Evolutionary conservation across 331 rosid species (phyloP), one percentile per base, ranked within the genome.

Genomic region (Spiraea crenata): DNA sequence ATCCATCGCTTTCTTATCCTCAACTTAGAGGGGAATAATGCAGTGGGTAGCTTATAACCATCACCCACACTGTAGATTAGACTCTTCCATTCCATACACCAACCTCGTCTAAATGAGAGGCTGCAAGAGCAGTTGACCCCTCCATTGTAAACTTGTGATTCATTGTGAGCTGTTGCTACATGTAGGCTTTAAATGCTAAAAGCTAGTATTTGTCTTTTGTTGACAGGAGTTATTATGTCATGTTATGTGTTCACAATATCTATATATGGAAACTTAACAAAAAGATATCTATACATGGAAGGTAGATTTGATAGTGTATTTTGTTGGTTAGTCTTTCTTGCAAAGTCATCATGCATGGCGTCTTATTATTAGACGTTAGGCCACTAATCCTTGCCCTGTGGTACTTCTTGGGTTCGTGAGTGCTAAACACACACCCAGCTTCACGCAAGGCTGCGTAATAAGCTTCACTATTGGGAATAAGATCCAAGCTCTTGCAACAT

Each of bases 131-230:
- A 49, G 71, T 50, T 57, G 41, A 70, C 46, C 46, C 46, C 31
- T 3, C 8, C 25, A 7, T 7, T 15, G 0, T 2, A 34, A 17
- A 16, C 6, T 11, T 41, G 63, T 50, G 40, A 45, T 17, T 41
- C 63, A 39, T 2, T n/a, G 8, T 40, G 58, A 59, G 84, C 77
- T 66, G 77, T 59, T 19, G 54, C 25, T 38, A 39, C 4, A 42
- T 72, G 70, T 19, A 31, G 65, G 69, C 46, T 49, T 69, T 76
- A 16, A 77, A 68, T 69, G 67, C 79, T 59, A 73, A 81, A 81
- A 81, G 82, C 39, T 50, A 11, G 45, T 62, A 9, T 45, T 69
- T 76, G 79, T 69, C 73, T 50, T 50, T 63, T 72, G 51, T 60
- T 19, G 6, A 45, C 34, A 15, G 69, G 47, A 63, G n/a, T 42